phyloP scores from a whole-genome alignment of 352 stramenopile genomes.

The Phytopythium delawarense region DNA sequence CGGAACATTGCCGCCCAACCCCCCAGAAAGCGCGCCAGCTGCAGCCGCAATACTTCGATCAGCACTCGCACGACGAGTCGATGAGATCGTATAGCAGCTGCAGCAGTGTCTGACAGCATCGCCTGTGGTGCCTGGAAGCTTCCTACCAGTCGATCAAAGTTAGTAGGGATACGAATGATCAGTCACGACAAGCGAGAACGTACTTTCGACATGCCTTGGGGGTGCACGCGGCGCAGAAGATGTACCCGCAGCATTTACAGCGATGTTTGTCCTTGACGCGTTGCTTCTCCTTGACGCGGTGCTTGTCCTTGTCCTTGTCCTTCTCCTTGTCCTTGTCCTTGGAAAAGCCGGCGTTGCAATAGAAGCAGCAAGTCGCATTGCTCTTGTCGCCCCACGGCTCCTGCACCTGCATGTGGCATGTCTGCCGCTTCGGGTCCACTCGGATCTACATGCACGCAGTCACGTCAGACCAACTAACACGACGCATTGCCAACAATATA shows the following conservation, averaged over 20 bases:
- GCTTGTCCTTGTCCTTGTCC: constrained; percentile 19
- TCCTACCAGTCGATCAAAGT: constrained; percentile 23
- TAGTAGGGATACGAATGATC: neutral
- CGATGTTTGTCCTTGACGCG: constrained; percentile 49
- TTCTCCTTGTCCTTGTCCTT: constrained; percentile 21
- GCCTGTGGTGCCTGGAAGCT: constrained; percentile 50
- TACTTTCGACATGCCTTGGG: constrained; percentile 70
- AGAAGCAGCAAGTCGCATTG: constrained; percentile 65
- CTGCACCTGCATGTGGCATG: constrained; percentile 71
- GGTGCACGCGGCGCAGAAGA: constrained; percentile 76
- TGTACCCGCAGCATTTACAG: constrained; percentile 81
- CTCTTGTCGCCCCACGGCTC: constrained; percentile 79
- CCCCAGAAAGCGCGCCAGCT: constrained; percentile 13
- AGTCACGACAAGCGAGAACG: constrained; percentile 6
- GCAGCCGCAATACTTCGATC: constrained; percentile 38
- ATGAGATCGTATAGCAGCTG: constrained; percentile 75
- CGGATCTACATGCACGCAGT: constrained; percentile 30
- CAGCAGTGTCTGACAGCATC: constrained; percentile 71
- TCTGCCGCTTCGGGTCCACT: constrained; percentile 50
- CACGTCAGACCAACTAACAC: neutral
- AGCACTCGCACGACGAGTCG: constrained; percentile 53
- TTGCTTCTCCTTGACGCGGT: constrained; percentile 20
- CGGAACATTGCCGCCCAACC: constrained; percentile 20
- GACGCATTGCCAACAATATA: neutral
- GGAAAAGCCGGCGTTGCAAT: constrained; percentile 55